Percentiles rank a stretch among this genome's conserved stretches.
phyloP scores from a whole-genome alignment of 345 rosid species.

The Camelina sativa region DNA sequence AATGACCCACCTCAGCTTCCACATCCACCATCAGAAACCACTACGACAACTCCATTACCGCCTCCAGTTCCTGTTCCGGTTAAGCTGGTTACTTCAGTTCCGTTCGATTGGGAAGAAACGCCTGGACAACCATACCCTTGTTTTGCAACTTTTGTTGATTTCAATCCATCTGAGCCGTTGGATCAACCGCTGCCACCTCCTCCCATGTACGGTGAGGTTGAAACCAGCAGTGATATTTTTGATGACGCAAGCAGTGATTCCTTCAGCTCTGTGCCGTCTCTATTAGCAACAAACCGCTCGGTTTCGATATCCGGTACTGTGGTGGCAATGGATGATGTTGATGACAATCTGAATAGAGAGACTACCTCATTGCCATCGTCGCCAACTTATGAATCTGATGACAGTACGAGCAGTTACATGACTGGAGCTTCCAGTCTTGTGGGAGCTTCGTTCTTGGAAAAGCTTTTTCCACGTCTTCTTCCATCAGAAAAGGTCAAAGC shows the following conservation, averaged over 20 bases:
- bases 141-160: constrained; percentile 37
- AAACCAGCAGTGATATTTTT: constrained; percentile 27
- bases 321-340: constrained; percentile 44
- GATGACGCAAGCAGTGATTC: constrained; percentile 44
- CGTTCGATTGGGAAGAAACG: constrained; percentile 78
- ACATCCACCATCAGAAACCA: constrained; percentile 31
- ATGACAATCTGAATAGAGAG: constrained; percentile 35
- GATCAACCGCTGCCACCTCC: constrained; percentile 49
- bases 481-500: constrained; percentile 49
- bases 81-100: constrained; percentile 69
- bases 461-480: constrained; percentile 75
- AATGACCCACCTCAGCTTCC: constrained; percentile 29
- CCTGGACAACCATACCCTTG: constrained; percentile 67
- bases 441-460: constrained; percentile 81
- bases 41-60: constrained; percentile 16
- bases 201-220: constrained; percentile 39
- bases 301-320: constrained; percentile 50
- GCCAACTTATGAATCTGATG: constrained; percentile 63
- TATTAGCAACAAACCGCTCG: constrained; percentile 52
- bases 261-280: constrained; percentile 62
- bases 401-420: constrained; percentile 69
- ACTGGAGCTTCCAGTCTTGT: constrained; percentile 68
- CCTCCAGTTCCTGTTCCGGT: constrained; percentile 45
- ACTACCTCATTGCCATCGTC: constrained; percentile 50
- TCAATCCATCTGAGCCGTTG: constrained; percentile 25